Conservation (phyloP, 2,329 filamentous ascomycete species). For the Fusarium austroafricanum region DNA sequence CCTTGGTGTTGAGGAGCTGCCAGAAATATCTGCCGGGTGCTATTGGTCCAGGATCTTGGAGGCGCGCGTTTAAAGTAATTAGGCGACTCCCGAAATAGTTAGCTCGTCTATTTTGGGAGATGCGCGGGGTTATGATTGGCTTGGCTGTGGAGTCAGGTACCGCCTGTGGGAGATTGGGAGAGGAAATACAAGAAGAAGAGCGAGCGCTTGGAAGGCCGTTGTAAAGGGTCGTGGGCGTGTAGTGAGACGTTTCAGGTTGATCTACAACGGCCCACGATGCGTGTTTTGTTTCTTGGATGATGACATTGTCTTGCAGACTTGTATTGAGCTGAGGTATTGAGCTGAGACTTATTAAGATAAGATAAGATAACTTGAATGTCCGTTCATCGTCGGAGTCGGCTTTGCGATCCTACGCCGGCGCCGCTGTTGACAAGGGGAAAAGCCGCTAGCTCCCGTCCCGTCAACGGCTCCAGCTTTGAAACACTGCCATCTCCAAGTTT, state of each 20-base stretch:
- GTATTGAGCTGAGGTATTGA: no score
- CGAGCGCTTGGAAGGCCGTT: constrained; percentile 33
- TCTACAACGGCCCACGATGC: neutral
- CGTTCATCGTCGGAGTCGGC: no score
- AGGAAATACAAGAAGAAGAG: constrained; percentile 22
- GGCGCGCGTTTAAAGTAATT: constrained; percentile 45
- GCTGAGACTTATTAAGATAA: neutral
- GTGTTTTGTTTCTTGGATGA: neutral
- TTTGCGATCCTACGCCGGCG: no score
- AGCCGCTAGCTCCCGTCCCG: no score
- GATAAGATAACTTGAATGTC: neutral
- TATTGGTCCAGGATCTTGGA: constrained; percentile 37
- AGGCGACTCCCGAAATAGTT: constrained; percentile 33
- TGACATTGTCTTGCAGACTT: no score
- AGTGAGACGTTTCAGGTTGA: constrained; percentile 42
- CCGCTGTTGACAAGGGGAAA: no score
- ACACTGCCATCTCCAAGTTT: neutral
- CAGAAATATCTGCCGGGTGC: constrained; percentile 6
- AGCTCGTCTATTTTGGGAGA: constrained; percentile 43
- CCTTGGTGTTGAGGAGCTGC: constrained; percentile 35
- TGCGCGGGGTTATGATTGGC: constrained; percentile 23
- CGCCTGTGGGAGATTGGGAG: constrained; percentile 7
- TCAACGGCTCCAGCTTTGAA: no score
- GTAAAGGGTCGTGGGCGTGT: constrained; percentile 27
- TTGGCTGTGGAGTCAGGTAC: constrained; percentile 9